phyloP scores from a whole-genome alignment of 1,139 yeast species.

The Barnettozyma hawaiiensis region DNA sequence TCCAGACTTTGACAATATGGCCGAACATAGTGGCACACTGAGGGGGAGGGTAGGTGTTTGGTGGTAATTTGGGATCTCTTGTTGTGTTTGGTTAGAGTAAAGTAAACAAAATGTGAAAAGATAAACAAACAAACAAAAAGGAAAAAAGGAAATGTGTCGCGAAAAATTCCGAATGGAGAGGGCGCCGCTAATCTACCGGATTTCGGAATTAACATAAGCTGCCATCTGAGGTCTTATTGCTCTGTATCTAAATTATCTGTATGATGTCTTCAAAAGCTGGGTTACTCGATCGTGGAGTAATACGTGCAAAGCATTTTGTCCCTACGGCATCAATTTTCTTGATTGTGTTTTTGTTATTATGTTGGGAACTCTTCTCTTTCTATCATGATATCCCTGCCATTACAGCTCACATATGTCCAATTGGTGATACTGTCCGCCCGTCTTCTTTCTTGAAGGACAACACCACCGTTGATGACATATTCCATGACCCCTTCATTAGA shows the following conservation, averaged over 20 bases:
- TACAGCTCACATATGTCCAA: conserved; percentile 11
- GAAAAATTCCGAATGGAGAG: background rate
- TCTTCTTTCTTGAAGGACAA: conserved; percentile 15
- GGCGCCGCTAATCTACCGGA: background rate
- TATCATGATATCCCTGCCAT: background rate
- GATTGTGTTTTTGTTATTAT: background rate
- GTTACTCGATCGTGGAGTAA: background rate
- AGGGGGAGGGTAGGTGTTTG: no score
- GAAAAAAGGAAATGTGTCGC: background rate
- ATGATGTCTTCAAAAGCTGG: background rate
- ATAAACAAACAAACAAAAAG: background rate
- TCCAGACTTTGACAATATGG: conserved; percentile 23
- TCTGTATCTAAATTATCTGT: background rate
- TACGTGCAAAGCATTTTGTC: background rate
- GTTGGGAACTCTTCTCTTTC: background rate
- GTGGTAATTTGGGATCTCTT: background rate
- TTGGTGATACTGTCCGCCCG: conserved; percentile 19
- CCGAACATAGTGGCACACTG: conserved; percentile 19
- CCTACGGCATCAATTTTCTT: background rate
- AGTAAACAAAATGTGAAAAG: background rate
- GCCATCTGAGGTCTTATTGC: background rate
- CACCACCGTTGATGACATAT: conserved; percentile 23
- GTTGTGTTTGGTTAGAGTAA: background rate
- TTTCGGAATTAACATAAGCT: background rate
- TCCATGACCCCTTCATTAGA: conserved; percentile 36